Conservation (phyloP, 139 green algal genomes). For the Micractinium sp. region DNA sequence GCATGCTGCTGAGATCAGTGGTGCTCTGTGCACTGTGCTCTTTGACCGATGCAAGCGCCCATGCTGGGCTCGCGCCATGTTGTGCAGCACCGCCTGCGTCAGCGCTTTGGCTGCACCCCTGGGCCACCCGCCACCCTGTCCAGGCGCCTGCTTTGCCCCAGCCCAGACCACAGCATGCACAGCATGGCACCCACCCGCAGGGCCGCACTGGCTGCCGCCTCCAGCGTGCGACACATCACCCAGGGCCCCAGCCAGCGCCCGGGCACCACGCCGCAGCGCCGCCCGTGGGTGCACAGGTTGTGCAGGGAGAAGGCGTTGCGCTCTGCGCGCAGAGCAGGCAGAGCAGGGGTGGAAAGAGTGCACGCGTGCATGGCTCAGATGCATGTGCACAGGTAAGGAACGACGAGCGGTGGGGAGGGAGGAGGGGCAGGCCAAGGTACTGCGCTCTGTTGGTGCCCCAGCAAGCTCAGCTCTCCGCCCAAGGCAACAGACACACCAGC, state of each 20-base stretch:
- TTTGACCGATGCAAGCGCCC: not conserved
- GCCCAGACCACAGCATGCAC: not conserved
- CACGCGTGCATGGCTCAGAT: too few species aligned
- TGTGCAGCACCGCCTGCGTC: not conserved
- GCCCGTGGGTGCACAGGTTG: conserved; percentile 73
- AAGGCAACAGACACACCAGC: not conserved
- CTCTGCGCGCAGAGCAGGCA: not conserved
- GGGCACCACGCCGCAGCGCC: conserved; percentile 68
- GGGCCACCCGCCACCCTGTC: not conserved
- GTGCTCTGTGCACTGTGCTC: not conserved
- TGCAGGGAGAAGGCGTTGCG: conserved; percentile 80
- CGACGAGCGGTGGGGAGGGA: too few species aligned
- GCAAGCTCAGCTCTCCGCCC: too few species aligned
- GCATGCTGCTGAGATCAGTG: too few species aligned
- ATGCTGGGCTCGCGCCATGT: too few species aligned
- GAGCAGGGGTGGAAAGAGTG: not conserved
- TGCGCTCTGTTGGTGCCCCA: too few species aligned
- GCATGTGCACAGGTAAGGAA: too few species aligned
- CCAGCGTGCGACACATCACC: conserved; percentile 80
- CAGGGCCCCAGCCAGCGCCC: conserved; percentile 92
- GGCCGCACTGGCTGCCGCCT: conserved; percentile 41
- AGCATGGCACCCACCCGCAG: not conserved
- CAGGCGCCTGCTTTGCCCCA: too few species aligned
- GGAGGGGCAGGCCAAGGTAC: too few species aligned
- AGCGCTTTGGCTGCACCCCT: not conserved